Base-by-base conservation (phyloP, 1,284 basidiomycete species). In the Ganoderma sinense region DNA sequence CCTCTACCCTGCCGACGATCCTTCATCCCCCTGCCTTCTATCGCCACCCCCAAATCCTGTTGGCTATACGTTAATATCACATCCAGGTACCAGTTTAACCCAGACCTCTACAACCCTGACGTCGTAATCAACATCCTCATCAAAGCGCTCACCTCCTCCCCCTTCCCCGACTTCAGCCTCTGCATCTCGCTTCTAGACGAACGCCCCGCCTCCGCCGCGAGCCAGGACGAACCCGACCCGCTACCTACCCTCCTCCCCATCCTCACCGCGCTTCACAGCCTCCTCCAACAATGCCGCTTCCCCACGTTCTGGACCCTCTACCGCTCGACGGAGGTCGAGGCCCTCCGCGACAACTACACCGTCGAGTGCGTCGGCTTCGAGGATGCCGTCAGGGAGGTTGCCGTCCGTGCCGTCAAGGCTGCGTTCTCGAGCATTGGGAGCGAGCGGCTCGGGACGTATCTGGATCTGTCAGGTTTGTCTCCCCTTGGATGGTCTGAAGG, bases 41-140 rank as follows among this genome's bases (percentile, higher is more conserved):
- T 20, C 31, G 23, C 65, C n/a, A 4, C 10, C 6, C n/a, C 45
- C 53, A 8, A 41, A 8, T 3, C 31, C 43, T 36, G n/a, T n/a
- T 13, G 18, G 53, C n/a, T 10, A 55, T 51, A 26, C 5, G 3
- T 13, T 48, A 3, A 48, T 13, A 2, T 26, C 8, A 23, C 40
- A 40, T 65, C 29, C 71, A 98, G 96, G 67, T 98, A 98, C 84
- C 97, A 99, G 80, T 98, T 98, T 85, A 99, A 99, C 84, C 91
- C 95, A 23, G 91, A 94, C 80, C 89, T 97, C 58, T 95, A 95
- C 83, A 97, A 97, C 84, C 91, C 95, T 10, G 95, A 97, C 77
- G 94, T 97, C 26, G 93, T 97, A 75, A 87, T 97, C 82, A 95
- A 97, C 85, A 95, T 99, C 80, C 93, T 99, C 78, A 88, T 97